phyloP scores from a whole-genome alignment of 192 early-diverging fungal species.

The Kickxella alabastrina region DNA sequence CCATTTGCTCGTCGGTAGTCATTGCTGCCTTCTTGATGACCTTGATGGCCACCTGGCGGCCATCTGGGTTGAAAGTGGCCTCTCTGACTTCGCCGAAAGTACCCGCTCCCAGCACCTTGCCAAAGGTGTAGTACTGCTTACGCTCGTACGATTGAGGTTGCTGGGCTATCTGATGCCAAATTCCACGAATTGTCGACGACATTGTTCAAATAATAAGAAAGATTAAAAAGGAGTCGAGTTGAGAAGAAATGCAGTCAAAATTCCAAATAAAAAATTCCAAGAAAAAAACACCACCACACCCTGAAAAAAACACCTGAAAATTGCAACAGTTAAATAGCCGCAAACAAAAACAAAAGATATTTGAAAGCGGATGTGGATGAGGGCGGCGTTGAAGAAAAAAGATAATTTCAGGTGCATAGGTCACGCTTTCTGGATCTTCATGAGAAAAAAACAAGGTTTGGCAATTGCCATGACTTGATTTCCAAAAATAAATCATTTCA shows the following conservation, averaged over 20 bases:
- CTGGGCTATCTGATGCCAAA: conserved; percentile 47
- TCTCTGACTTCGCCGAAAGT: conserved; percentile 72
- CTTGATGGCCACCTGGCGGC: conserved; percentile 82
- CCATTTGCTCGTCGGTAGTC: conserved; percentile 80
- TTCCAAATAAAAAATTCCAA: not conserved
- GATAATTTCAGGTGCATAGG: too few species aligned
- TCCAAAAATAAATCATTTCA: too few species aligned
- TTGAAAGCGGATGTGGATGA: too few species aligned
- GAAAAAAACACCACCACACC: not conserved
- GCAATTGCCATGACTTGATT: too few species aligned
- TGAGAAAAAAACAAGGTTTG: too few species aligned
- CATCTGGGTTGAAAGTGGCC: conserved; percentile 64
- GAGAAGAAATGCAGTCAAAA: not conserved
- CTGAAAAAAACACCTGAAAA: not conserved
- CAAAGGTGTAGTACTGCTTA: conserved; percentile 66
- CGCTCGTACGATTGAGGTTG: conserved; percentile 60
- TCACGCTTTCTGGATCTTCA: too few species aligned
- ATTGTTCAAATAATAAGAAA: conserved; percentile 10
- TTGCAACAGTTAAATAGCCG: not conserved
- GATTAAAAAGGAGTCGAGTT: not conserved
- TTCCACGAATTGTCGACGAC: conserved; percentile 47
- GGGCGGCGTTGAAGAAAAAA: too few species aligned
- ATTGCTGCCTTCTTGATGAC: conserved; percentile 86
- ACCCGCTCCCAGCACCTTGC: conserved; percentile 60
- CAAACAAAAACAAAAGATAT: too few species aligned